Evolutionary conservation across 495 filamentous ascomycete species (phyloP).

Genomic region (Podospora sp.): DNA sequence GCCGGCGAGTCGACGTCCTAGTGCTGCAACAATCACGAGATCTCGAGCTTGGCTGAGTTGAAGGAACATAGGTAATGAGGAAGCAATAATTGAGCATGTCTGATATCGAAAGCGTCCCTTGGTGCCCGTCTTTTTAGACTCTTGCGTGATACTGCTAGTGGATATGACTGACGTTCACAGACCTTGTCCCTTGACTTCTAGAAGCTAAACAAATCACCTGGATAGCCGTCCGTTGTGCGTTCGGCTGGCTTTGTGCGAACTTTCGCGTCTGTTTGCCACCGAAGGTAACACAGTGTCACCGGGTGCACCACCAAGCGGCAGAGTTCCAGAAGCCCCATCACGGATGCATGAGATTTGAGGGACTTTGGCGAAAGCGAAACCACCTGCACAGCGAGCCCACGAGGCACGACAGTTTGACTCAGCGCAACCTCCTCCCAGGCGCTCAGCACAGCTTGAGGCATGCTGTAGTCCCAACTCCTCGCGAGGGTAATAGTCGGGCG

Average conservation of each 20-base stretch:
- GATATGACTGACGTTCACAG: no score
- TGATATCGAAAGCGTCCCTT: background rate
- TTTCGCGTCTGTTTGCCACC: no score
- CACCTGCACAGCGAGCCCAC: background rate
- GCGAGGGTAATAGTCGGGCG: background rate
- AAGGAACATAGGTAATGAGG: background rate
- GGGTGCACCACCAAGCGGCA: background rate
- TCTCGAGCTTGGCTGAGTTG: background rate
- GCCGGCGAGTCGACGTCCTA: background rate
- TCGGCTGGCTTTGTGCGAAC: no score
- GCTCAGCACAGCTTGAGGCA: background rate
- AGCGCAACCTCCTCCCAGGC: background rate
- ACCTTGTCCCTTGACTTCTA: no score
- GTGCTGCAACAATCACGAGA: background rate
- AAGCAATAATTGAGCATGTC: background rate
- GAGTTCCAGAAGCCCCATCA: background rate
- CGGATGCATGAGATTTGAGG: background rate
- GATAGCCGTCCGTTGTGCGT: no score
- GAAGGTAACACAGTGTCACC: background rate
- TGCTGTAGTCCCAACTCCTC: background rate
- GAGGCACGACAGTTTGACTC: background rate
- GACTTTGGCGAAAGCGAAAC: background rate
- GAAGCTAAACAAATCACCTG: no score
- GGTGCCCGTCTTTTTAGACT: no score
- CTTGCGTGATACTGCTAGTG: no score